Evolutionary conservation across 139 green algal genomes (phyloP).

Genomic region (Auxenochlorella protothecoides): DNA sequence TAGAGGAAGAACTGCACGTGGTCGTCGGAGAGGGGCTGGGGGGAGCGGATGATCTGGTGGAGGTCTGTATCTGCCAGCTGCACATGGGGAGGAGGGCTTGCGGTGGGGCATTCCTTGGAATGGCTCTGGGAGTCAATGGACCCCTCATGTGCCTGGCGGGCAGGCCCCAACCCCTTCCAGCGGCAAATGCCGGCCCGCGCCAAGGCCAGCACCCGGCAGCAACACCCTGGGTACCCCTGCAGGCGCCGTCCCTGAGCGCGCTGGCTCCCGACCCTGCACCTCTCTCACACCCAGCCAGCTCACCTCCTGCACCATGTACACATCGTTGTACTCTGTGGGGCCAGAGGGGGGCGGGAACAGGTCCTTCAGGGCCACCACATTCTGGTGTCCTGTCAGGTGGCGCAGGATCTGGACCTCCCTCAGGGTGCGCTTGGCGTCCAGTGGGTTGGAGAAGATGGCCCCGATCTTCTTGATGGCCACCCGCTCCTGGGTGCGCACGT

Average conservation of each 20-base stretch:
- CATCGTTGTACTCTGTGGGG: slow-evolving; percentile 4
- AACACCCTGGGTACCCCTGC: too few relatives aligned
- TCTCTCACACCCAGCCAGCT: too few relatives aligned
- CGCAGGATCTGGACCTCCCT: slow-evolving; percentile 91
- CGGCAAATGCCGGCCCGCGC: too few relatives aligned
- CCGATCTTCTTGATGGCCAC: slow-evolving; percentile 95
- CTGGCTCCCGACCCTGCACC: too few relatives aligned
- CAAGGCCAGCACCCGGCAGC: too few relatives aligned
- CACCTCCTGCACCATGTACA: slow-evolving; percentile 10
- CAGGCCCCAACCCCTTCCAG: too few relatives aligned
- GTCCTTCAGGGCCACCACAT: slow-evolving; percentile 73
- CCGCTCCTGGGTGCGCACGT: slow-evolving; percentile 59
- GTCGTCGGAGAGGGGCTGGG: slow-evolving; percentile 84
- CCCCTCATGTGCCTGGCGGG: too few relatives aligned
- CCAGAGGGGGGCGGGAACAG: slow-evolving; percentile 35
- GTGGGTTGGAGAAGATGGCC: slow-evolving; percentile 78
- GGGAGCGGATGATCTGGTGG: slow-evolving; percentile 96
- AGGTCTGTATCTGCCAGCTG: slow-evolving; percentile 99
- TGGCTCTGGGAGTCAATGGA: too few relatives aligned
- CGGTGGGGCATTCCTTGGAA: too few relatives aligned
- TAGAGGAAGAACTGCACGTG: slow-evolving; percentile 98
- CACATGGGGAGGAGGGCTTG: too few relatives aligned
- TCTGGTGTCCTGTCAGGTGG: slow-evolving; percentile 64
- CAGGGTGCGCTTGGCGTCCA: slow-evolving; percentile 82
- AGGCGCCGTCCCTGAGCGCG: neutral